Evolutionary conservation across 108 stramenopile genomes (phyloP).

Genomic region (Conticribra guillardii): DNA sequence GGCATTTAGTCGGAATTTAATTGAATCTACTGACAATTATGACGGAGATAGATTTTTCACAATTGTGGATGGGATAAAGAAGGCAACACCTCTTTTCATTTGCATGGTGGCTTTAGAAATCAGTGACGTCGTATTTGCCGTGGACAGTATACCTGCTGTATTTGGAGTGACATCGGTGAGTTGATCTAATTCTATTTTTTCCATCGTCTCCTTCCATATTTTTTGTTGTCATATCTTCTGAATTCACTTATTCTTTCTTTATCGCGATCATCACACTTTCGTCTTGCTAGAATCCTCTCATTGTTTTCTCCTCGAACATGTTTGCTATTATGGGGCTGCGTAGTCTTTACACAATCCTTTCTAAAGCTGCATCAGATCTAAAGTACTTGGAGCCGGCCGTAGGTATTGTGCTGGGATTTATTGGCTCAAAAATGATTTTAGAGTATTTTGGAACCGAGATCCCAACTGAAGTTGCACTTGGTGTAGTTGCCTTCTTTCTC

Average conservation of each 20-base stretch:
- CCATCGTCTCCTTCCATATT: too few species aligned
- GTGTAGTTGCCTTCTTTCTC: slow-evolving; percentile 72
- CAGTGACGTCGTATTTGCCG: slow-evolving; percentile 95
- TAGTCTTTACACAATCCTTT: slow-evolving; percentile 90
- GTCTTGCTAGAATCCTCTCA: slow-evolving; percentile 80
- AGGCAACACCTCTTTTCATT: slow-evolving; percentile 92
- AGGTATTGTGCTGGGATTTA: slow-evolving; percentile 91
- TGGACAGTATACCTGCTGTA: slow-evolving; percentile 95
- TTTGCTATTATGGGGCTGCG: slow-evolving; percentile 97
- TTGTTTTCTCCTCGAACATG: slow-evolving; percentile 95
- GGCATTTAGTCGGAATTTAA: slow-evolving; percentile 61
- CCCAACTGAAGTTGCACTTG: slow-evolving; percentile 75
- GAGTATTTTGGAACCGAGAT: slow-evolving; percentile 82
- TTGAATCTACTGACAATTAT: slow-evolving; percentile 73
- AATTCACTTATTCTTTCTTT: background rate
- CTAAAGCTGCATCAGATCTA: slow-evolving; percentile 91
- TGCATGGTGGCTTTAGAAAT: slow-evolving; percentile 95
- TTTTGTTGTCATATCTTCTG: too few species aligned
- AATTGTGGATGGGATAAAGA: slow-evolving; percentile 68
- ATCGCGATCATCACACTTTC: background rate
- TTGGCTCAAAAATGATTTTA: slow-evolving; percentile 90
- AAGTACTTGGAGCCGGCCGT: slow-evolving; percentile 94
- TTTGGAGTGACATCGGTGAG: slow-evolving; percentile 94
- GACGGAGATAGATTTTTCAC: slow-evolving; percentile 94
- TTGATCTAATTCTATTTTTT: slow-evolving; percentile 13